Evolutionary conservation across 768 basidiomycete species (phyloP).

Genomic region (Cyathus striatus): DNA sequence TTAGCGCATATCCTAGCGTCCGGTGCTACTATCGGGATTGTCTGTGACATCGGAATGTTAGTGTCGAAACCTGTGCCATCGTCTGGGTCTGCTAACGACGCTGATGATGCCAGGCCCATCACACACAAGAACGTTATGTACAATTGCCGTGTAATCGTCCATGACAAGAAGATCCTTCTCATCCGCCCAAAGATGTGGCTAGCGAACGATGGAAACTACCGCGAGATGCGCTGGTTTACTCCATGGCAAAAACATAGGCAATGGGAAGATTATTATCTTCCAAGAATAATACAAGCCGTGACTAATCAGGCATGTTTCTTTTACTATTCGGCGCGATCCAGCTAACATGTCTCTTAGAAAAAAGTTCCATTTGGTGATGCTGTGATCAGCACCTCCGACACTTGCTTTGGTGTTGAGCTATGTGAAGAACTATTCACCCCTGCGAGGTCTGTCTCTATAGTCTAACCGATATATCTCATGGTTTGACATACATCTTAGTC

Average conservation of each 20-base stretch:
- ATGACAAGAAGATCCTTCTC: conserved; percentile 81
- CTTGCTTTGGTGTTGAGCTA: conserved; percentile 93
- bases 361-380: conserved; percentile 97
- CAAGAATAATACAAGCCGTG: conserved; percentile 80
- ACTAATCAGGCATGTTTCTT: conserved; percentile 96
- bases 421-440: conserved; percentile 99
- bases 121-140: conserved; percentile 98
- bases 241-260: conserved; percentile 90
- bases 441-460: conserved; percentile 54
- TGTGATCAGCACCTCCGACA: conserved; percentile 88
- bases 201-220: conserved; percentile 97
- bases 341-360: conserved; percentile 35
- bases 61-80: conserved; percentile 15
- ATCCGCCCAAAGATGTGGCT: conserved; percentile 99
- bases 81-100: background rate
- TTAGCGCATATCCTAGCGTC: conserved; percentile 85
- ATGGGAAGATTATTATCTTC: conserved; percentile 89
- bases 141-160: conserved; percentile 90
- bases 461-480: background rate
- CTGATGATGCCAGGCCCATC: conserved; percentile 68
- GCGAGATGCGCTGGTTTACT: conserved; percentile 85
- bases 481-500: conserved; percentile 43
- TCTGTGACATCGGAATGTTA: conserved; percentile 97
- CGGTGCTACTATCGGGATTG: conserved; percentile 75
- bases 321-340: too few relatives aligned